Evolutionary conservation across 2,329 filamentous ascomycete genomes (phyloP), one percentile per base, ranked within the genome.

Genomic region (Stagonosporopsis cucurbitacearum): DNA sequence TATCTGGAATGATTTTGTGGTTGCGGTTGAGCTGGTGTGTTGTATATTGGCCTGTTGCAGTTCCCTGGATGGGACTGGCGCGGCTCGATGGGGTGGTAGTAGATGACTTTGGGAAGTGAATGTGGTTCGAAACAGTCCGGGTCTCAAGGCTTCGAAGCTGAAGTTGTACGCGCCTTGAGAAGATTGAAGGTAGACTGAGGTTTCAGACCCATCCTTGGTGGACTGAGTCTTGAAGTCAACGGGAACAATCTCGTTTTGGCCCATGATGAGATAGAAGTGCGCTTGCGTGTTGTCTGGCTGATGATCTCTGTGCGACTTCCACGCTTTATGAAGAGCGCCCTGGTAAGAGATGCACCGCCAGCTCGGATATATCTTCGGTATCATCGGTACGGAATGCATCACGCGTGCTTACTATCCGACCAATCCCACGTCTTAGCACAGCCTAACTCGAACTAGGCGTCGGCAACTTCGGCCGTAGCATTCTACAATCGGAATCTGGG

Each of bases 81-180:
- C 80, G 50, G 86, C 88, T 7, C 88, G 88, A 64, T 85, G 85
- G 1, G 88, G 88, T 25, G 88, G 86, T 2, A 89, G 69, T 6
- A 84, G 84, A 65, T 90, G 87, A 2, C 80, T 79, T 13, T 79
- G 66, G 0, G 88, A 87, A 1, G 83, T 81, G 67, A 90, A 90
- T 0, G 86, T 87, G 1, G 88, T 88, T 37, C 88, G 80, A 74
- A 90, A 91, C 15, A 90, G 76, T 46, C 87, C 87, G 19, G 81
- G 78, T 15, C 82, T 80, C 26, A 91, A 64, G 0, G 83, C 80
- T 67, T 90, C 84, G 59, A 91, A 89, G 0, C 79, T 79, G 68
- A 90, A 91, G 15, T 80, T 72, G 56, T 85, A 78, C 23, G 69
- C 74, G 2, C 79, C 72, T 7, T 70, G 66, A 32, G 77, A 74